Conservation (phyloP, 371 early-diverging fungal species). For the Batkoa obscura region DNA sequence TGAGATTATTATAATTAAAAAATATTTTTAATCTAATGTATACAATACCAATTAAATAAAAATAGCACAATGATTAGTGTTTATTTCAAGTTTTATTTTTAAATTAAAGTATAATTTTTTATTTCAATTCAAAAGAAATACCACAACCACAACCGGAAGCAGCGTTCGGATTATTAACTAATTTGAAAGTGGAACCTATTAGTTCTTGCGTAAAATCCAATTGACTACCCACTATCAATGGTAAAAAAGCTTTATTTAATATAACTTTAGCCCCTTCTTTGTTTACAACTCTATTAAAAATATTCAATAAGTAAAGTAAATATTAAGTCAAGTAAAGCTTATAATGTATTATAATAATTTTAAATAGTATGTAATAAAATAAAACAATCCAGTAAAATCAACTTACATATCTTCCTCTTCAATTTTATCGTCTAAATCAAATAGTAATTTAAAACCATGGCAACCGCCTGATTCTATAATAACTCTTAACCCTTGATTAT, state of each 20-base stretch:
- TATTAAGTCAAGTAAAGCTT: too few relatives aligned
- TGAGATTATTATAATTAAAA: too few relatives aligned
- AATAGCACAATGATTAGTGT: too few relatives aligned
- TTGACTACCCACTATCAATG: conserved; percentile 65
- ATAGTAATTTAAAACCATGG: conserved; percentile 1
- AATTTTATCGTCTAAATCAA: not conserved
- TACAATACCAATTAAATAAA: too few relatives aligned
- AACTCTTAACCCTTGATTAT: conserved; percentile 12
- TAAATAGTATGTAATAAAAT: not conserved
- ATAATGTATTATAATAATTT: too few relatives aligned
- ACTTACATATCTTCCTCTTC: conserved; percentile 10
- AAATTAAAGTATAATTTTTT: not conserved
- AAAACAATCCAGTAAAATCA: not conserved
- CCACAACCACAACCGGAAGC: conserved; percentile 86
- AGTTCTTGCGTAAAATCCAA: conserved; percentile 82
- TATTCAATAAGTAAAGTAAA: not conserved
- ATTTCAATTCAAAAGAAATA: conserved; percentile 14
- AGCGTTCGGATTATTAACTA: conserved; percentile 75
- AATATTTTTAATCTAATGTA: too few relatives aligned
- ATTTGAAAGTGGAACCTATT: conserved; percentile 82
- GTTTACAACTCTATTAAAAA: conserved; percentile 44
- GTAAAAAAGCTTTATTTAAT: conserved; percentile 61
- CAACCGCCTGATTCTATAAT: conserved; percentile 3
- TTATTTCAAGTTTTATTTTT: too few relatives aligned
- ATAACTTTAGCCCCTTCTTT: conserved; percentile 63